Evolutionary conservation across 2,329 filamentous ascomycete genomes (phyloP), one percentile per base, ranked within the genome.

Genomic region (Epichloe glyceriae): DNA sequence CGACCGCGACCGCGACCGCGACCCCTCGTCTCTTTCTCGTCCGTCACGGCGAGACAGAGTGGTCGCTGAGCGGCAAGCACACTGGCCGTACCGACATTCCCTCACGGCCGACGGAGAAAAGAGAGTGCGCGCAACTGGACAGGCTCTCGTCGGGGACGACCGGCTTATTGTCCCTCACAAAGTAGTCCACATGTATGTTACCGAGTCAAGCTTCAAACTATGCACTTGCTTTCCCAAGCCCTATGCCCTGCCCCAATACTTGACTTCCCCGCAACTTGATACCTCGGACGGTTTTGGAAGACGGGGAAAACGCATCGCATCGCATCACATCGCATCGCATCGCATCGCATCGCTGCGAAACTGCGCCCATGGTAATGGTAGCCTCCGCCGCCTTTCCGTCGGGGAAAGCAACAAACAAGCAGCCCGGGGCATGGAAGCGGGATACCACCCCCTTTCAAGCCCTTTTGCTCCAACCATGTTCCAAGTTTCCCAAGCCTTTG

Each of bases 11-110:
- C n/a, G n/a, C n/a, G n/a, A n/a, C n/a, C n/a, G 53, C 62, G 20
- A 80, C 83, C 2, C 86, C 87, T 2, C 78, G 86, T 49, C 82
- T 87, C 64, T 91, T 91, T 72, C 80, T 93, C 58, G 71, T 89
- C 64, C 87, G 90, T 59, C 90, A 96, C 64, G 91, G 90, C 69
- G 88, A 96, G 72, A 97, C 90, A 4, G 88, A 95, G 72, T 97
- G 90, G 90, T 94, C 87, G 5, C 80, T 95, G 46, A 85, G 85
- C 58, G 90, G 88, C 51, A 78, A 82, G 49, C 88, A 96, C 69
- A 97, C 91, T 0, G 86, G 89, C 48, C 76, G 73, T 30, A 86
- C 86, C n/a, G 90, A 97, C 62, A 86, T 97, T 4, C 83, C 1
- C 74, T 96, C 38, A 96, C 90, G 1, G 70, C 75, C 47, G 85